phyloP scores from a whole-genome alignment of 352 stramenopile genomes.

The Phytophthora pini region DNA sequence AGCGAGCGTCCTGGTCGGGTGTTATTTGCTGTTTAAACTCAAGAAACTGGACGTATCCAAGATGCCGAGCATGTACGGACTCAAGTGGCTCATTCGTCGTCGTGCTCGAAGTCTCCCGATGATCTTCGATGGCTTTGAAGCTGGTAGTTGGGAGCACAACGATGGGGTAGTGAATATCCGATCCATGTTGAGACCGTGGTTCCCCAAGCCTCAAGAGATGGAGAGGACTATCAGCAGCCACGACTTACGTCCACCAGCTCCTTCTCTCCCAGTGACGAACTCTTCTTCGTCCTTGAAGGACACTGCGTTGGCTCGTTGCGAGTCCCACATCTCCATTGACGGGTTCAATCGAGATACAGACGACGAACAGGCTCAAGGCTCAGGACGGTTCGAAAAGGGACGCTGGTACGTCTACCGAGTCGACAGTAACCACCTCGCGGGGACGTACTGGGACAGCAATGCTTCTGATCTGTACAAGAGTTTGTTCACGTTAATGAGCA shows the following conservation, averaged over 20 bases:
- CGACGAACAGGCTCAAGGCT: conserved; percentile 26
- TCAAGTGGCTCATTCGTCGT: conserved; percentile 70
- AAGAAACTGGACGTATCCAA: conserved; percentile 69
- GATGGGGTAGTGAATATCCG: conserved; percentile 78
- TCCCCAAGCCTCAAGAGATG: conserved; percentile 59
- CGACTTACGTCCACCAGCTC: conserved; percentile 28
- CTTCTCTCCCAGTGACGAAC: conserved; percentile 45
- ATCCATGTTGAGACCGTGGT: conserved; percentile 77
- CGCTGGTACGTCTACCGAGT: conserved; percentile 86
- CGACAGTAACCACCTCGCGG: conserved; percentile 75
- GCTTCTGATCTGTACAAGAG: conserved; percentile 69
- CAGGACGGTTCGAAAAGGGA: conserved; percentile 55
- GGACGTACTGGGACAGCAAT: conserved; percentile 74
- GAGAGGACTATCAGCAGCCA: conserved; percentile 35
- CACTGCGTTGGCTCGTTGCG: conserved; percentile 43
- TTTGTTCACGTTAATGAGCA: conserved; percentile 71
- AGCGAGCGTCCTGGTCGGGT: conserved; percentile 25
- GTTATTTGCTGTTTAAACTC: conserved; percentile 43
- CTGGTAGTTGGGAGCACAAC: conserved; percentile 71
- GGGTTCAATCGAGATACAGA: conserved; percentile 55
- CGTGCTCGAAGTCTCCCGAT: conserved; percentile 53
- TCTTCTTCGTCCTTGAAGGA: conserved; percentile 46
- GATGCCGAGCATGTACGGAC: conserved; percentile 58
- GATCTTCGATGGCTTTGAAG: conserved; percentile 73
- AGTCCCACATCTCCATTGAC: conserved; percentile 82